Evolutionary conservation across 2,329 filamentous ascomycete genomes (phyloP).

Genomic region (Colletotrichum trifolii): DNA sequence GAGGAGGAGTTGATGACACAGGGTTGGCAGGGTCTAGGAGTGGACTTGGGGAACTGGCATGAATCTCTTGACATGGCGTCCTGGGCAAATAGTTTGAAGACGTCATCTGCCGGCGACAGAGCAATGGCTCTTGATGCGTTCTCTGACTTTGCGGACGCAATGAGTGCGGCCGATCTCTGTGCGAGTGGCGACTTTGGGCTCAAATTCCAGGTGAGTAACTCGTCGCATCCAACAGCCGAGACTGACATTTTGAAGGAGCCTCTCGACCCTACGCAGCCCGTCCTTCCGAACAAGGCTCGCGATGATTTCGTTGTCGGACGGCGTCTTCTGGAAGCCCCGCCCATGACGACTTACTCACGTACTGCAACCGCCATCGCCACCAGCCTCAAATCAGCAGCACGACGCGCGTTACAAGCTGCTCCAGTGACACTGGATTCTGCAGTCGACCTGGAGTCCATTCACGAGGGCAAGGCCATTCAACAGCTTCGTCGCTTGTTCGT

Average conservation of each 20-base stretch:
- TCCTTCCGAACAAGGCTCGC: constrained; percentile 56
- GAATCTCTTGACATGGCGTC: constrained; percentile 50
- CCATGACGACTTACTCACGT: constrained; percentile 43
- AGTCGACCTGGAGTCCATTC: constrained; percentile 38
- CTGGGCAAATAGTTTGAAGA: constrained; percentile 49
- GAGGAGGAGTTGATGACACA: constrained; percentile 74
- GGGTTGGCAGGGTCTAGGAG: constrained; percentile 73
- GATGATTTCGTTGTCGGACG: constrained; percentile 64
- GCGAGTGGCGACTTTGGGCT: constrained; percentile 60
- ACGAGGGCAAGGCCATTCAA: constrained; percentile 47
- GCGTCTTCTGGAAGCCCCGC: constrained; percentile 59
- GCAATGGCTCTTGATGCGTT: constrained; percentile 59
- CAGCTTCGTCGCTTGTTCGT: constrained; percentile 53
- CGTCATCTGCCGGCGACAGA: constrained; percentile 40
- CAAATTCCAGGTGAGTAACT: constrained; percentile 47
- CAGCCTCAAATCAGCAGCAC: constrained; percentile 30
- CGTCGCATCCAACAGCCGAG: too few species aligned
- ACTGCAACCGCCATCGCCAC: constrained; percentile 28
- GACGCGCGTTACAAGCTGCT: constrained; percentile 19
- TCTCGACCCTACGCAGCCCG: constrained; percentile 73
- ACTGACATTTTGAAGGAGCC: constrained; percentile 50
- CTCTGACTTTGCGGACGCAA: constrained; percentile 64
- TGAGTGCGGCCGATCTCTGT: constrained; percentile 75
- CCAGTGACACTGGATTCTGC: neutral
- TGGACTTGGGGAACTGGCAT: constrained; percentile 71